Evolutionary conservation across 2,329 filamentous ascomycete genomes (phyloP).

Genomic region (Plenodomus biglobosus): DNA sequence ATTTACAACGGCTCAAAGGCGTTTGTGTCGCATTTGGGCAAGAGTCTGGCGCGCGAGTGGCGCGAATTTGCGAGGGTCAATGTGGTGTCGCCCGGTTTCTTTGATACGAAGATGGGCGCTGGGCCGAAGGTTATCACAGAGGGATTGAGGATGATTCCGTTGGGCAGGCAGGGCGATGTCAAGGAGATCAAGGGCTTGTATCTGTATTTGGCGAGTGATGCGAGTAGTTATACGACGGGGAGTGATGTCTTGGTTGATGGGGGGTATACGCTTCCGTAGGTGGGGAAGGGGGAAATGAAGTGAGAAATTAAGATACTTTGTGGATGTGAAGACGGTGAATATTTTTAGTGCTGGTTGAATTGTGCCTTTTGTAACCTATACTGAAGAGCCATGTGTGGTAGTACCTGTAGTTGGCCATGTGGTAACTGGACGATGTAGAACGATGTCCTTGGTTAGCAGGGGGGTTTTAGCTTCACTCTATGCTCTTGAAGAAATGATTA

Average conservation of each 20-base stretch:
- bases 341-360: too few species aligned
- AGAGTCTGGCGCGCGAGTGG: slow-evolving; percentile 67
- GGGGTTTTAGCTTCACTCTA: too few species aligned
- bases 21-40: slow-evolving; percentile 63
- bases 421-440: too few species aligned
- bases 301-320: too few species aligned
- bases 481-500: too few species aligned
- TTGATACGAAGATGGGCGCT: slow-evolving; percentile 64
- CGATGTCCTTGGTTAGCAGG: too few species aligned
- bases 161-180: slow-evolving; percentile 71
- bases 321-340: too few species aligned
- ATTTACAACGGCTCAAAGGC: slow-evolving; percentile 56
- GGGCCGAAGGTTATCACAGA: slow-evolving; percentile 64
- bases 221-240: slow-evolving; percentile 75
- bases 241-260: slow-evolving; percentile 74
- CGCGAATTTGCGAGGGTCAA: slow-evolving; percentile 67
- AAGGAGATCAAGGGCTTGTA: slow-evolving; percentile 80
- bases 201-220: slow-evolving; percentile 78
- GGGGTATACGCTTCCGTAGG: slow-evolving; percentile 59
- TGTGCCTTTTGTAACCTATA: too few species aligned
- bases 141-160: slow-evolving; percentile 71
- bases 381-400: too few species aligned
- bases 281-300: too few species aligned
- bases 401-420: too few species aligned
- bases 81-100: slow-evolving; percentile 65